Evolutionary conservation across 805 yeast species (phyloP).

Genomic region (Teunomyces aglyptinius): DNA sequence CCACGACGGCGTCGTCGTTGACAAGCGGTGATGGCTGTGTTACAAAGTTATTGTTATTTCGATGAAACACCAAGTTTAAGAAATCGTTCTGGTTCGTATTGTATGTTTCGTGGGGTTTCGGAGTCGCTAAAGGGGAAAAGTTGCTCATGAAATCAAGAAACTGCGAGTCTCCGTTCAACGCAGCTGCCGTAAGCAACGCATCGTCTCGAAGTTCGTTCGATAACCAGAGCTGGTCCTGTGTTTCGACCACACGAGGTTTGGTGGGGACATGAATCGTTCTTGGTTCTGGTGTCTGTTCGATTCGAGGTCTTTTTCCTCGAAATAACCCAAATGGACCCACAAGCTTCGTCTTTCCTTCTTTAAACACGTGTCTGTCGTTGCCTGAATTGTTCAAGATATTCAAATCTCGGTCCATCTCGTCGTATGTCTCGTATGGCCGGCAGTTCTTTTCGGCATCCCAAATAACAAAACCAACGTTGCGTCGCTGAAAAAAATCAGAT

Average conservation of each 20-base stretch:
- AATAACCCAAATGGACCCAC: conserved; percentile 87
- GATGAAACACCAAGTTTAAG: conserved; percentile 53
- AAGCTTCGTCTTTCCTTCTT: conserved; percentile 46
- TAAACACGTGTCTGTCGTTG: conserved; percentile 30
- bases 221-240: conserved; percentile 61
- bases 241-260: conserved; percentile 4
- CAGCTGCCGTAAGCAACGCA: conserved; percentile 72
- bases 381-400: conserved; percentile 51
- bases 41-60: conserved; percentile 25
- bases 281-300: background rate
- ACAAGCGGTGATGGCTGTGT: background rate
- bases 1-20: conserved; percentile 17
- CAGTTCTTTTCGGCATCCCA: conserved; percentile 55
- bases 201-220: conserved; percentile 70
- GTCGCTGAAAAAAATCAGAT: conserved; percentile 58
- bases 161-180: conserved; percentile 58
- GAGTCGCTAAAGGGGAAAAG: conserved; percentile 10
- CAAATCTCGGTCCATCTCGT: conserved; percentile 76
- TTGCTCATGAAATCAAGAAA: conserved; percentile 51
- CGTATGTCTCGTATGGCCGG: conserved; percentile 63
- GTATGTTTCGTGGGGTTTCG: conserved; percentile 4
- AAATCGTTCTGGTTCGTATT: conserved; percentile 43
- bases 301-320: conserved; percentile 18
- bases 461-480: conserved; percentile 70
- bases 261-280: background rate